Percentiles rank a stretch among this genome's conserved stretches.
These are phyloP conservation scores for Drechslera avenae DNA, from an alignment of 2,329 filamentous ascomycete species.

Conservation along the genomic window DNA sequence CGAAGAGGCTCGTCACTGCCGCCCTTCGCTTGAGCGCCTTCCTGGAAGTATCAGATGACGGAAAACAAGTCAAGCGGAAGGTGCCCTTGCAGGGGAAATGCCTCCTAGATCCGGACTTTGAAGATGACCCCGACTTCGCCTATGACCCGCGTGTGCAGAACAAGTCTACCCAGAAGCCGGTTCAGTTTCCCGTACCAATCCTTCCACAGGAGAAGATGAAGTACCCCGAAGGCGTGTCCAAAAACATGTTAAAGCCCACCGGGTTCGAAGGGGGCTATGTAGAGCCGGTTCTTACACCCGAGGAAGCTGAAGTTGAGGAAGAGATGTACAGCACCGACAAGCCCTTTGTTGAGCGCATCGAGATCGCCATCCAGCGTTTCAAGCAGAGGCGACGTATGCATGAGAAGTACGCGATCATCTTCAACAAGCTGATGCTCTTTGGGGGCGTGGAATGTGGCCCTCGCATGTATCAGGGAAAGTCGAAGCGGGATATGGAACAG, in stretches of 20 bases:
- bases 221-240: constrained; percentile 45
- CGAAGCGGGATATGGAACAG: constrained; percentile 64
- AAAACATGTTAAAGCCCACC: constrained; percentile 51
- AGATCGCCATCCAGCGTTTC: constrained; percentile 83
- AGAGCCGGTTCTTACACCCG: constrained; percentile 77
- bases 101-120: constrained; percentile 36
- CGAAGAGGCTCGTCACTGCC: constrained; percentile 44
- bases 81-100: constrained; percentile 45
- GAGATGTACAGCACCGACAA: constrained; percentile 67
- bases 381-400: constrained; percentile 76
- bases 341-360: constrained; percentile 69
- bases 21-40: constrained; percentile 51
- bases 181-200: constrained; percentile 28
- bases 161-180: constrained; percentile 20
- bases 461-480: constrained; percentile 68
- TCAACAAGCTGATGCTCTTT: constrained; percentile 80
- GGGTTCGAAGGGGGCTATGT: constrained; percentile 72
- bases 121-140: constrained; percentile 32
- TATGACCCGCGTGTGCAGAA: constrained; percentile 34
- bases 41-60: constrained; percentile 50
- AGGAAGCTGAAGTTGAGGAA: constrained; percentile 69
- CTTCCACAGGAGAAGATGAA: constrained; percentile 38
- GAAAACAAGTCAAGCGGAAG: constrained; percentile 52
- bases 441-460: constrained; percentile 74
- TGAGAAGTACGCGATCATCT: constrained; percentile 64